These are phyloP conservation scores for Exidia glandulosa DNA, from an alignment of 768 basidiomycete species.

Conservation along the genomic window DNA sequence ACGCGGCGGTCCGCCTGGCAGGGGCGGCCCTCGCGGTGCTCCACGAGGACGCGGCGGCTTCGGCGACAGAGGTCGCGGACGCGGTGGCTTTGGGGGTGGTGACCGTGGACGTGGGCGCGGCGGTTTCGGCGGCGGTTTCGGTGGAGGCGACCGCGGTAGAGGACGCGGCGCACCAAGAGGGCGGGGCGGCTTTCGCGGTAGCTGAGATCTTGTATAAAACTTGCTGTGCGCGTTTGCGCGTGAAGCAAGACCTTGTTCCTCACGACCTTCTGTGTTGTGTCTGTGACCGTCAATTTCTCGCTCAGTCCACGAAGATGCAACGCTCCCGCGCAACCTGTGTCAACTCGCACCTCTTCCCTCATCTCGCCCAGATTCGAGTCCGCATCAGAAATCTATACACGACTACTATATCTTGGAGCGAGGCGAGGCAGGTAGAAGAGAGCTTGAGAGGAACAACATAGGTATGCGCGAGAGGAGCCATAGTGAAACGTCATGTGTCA, in stretches of 20 bases:
- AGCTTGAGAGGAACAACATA: background rate
- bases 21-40: constrained; percentile 5
- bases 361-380: too few relatives aligned
- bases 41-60: constrained; percentile 25
- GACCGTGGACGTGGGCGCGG: background rate
- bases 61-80: constrained; percentile 15
- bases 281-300: background rate
- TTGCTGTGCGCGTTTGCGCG: too few relatives aligned
- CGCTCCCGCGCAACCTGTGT: too few relatives aligned
- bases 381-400: too few relatives aligned
- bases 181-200: too few relatives aligned
- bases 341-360: too few relatives aligned
- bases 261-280: too few relatives aligned
- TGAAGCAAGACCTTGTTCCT: too few relatives aligned
- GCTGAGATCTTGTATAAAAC: too few relatives aligned
- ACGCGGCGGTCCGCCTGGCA: constrained; percentile 2
- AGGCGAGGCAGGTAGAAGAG: background rate
- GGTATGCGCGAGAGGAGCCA: too few relatives aligned
- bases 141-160: background rate
- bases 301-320: background rate
- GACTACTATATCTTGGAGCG: background rate
- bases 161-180: too few relatives aligned
- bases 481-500: too few relatives aligned
- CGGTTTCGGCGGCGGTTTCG: background rate
- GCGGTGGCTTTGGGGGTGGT: background rate